Evolutionary conservation across 345 rosid species (phyloP).

Genomic region (Passiflora organensis): DNA sequence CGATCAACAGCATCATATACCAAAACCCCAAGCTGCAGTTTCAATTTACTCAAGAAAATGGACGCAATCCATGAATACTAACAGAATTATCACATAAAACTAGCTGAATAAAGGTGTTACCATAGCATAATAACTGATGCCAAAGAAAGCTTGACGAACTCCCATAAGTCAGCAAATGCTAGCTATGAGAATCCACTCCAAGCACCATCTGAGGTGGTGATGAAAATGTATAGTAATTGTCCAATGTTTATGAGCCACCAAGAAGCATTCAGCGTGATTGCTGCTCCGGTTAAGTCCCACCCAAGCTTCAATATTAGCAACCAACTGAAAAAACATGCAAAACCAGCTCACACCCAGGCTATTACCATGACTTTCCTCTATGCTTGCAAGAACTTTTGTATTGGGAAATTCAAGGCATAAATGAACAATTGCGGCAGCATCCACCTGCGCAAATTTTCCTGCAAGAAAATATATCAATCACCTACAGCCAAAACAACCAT

Average conservation of each 20-base stretch:
- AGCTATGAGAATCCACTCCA: conserved; percentile 60
- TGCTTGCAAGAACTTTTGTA: conserved; percentile 72
- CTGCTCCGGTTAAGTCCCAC: conserved; percentile 63
- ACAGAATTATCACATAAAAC: too few species aligned
- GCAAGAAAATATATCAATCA: conserved; percentile 5
- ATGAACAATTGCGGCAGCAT: conserved; percentile 65
- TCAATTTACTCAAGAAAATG: not conserved
- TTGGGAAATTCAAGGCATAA: conserved; percentile 54
- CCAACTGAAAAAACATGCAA: conserved; percentile 45
- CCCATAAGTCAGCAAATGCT: conserved; percentile 69
- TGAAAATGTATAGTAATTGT: conserved; percentile 44
- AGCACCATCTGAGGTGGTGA: conserved; percentile 53
- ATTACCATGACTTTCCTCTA: conserved; percentile 59
- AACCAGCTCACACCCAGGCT: conserved; percentile 47
- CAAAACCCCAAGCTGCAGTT: conserved; percentile 87
- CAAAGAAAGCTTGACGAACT: conserved; percentile 63
- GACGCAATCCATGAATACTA: not conserved
- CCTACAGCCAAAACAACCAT: not conserved
- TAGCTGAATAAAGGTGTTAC: too few species aligned
- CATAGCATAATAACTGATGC: conserved; percentile 87
- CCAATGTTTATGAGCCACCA: conserved; percentile 42
- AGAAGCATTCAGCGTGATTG: conserved; percentile 49
- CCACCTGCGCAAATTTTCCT: conserved; percentile 84
- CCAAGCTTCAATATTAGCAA: conserved; percentile 35
- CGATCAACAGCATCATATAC: conserved; percentile 75